Percentiles rank a stretch among this genome's conserved stretches.
phyloP scores from a whole-genome alignment of 192 early-diverging fungal genomes.

The Haplosporangium gracile region DNA sequence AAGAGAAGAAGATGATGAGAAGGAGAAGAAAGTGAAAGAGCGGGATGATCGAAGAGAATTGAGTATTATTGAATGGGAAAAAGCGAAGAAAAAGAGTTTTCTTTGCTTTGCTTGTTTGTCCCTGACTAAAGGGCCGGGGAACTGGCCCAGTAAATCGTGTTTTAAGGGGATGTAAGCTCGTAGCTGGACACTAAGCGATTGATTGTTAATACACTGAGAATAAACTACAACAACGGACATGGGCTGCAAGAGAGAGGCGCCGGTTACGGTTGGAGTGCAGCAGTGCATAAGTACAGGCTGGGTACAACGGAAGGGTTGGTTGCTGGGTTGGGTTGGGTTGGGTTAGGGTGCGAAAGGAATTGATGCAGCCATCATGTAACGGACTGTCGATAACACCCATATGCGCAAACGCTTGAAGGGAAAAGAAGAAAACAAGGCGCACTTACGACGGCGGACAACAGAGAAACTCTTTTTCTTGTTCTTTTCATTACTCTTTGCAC shows the following conservation, averaged over 20 bases:
- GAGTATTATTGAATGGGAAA: not conserved
- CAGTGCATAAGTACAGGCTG: too few species aligned
- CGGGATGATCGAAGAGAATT: too few species aligned
- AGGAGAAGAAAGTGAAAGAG: not conserved
- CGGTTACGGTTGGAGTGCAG: too few species aligned
- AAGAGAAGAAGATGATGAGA: not conserved
- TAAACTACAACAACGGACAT: too few species aligned
- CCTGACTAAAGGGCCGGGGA: not conserved
- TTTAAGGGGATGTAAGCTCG: not conserved
- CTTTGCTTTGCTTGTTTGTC: not conserved
- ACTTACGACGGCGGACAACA: not conserved
- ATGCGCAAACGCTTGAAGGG: not conserved
- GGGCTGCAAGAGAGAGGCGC: too few species aligned
- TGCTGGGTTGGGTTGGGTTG: too few species aligned
- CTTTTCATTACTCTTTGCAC: not conserved
- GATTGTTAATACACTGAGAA: too few species aligned
- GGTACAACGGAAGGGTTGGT: too few species aligned
- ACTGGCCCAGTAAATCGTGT: too few species aligned
- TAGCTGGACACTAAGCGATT: too few species aligned
- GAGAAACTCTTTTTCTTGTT: not conserved
- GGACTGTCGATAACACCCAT: not conserved
- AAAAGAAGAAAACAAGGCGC: constrained; percentile 2
- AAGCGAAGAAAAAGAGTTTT: not conserved
- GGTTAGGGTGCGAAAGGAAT: not conserved
- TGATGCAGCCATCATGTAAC: not conserved